A percentile compares a stretch with the other conserved stretches of the same genome.
These are phyloP conservation scores for Colletotrichum gigasporum DNA, from an alignment of 2,329 filamentous ascomycete species.

Conservation along the genomic window DNA sequence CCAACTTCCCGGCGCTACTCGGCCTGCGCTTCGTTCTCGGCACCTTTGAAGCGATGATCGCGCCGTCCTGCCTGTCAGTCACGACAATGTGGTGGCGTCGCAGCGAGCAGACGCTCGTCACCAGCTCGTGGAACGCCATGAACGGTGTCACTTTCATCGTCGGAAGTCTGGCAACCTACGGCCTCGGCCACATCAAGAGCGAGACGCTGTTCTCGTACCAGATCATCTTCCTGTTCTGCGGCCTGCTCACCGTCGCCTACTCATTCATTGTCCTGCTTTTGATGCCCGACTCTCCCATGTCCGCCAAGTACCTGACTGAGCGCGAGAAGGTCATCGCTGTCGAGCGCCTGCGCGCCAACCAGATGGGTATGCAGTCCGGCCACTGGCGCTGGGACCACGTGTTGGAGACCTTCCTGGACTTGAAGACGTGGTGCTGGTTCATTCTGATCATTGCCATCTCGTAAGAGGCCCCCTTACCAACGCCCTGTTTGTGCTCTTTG, in stretches of 20 bases:
- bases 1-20: constrained; percentile 55
- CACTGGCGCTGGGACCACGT: constrained; percentile 50
- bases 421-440: constrained; percentile 50
- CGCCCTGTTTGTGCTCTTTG: background rate
- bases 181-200: constrained; percentile 41
- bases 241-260: constrained; percentile 54
- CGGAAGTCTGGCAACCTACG: constrained; percentile 42
- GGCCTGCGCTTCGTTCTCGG: constrained; percentile 56
- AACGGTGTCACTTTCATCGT: constrained; percentile 63
- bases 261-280: constrained; percentile 57
- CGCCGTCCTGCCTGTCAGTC: constrained; percentile 61
- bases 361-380: constrained; percentile 47
- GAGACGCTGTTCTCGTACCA: constrained; percentile 31
- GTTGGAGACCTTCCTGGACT: constrained; percentile 43
- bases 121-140: constrained; percentile 61
- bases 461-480: constrained; percentile 39
- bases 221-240: constrained; percentile 44
- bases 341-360: constrained; percentile 62
- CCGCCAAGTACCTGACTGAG: constrained; percentile 62
- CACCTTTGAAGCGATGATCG: constrained; percentile 58
- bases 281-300: constrained; percentile 71
- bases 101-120: constrained; percentile 59
- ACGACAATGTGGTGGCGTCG: constrained; percentile 66
- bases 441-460: constrained; percentile 59
- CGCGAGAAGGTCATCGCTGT: constrained; percentile 66